These are phyloP conservation scores for Coffea eugenioides DNA, from an alignment of 257 asterid genomes.

Conservation along the genomic window DNA sequence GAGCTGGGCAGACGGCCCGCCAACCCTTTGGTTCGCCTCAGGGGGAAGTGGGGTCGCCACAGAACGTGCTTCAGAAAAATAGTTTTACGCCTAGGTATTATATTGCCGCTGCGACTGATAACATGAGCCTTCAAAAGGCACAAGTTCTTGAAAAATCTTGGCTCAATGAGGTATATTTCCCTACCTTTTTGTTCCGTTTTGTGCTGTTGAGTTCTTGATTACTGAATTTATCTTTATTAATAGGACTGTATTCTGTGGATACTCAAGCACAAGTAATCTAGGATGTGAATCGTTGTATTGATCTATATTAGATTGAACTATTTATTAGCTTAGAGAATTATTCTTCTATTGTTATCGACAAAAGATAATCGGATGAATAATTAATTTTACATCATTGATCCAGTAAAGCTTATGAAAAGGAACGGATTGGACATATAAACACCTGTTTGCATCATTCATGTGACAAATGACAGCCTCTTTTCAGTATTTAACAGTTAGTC, in stretches of 20 bases:
- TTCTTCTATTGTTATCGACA: not conserved
- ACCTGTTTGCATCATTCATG: not conserved
- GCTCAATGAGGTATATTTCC: conserved; percentile 45
- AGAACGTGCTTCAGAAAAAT: conserved; percentile 59
- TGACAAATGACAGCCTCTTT: not conserved
- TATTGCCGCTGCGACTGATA: conserved; percentile 94
- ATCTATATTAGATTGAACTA: too few species aligned
- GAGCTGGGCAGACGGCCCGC: too few species aligned
- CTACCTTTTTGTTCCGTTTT: not conserved
- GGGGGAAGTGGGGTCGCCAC: too few species aligned
- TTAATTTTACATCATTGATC: not conserved
- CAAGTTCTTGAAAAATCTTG: conserved; percentile 60
- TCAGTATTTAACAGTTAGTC: not conserved
- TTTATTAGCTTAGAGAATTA: too few species aligned
- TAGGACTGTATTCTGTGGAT: not conserved
- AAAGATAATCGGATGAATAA: not conserved
- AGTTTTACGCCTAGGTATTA: conserved; percentile 69
- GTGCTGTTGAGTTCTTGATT: not conserved
- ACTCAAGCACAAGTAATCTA: not conserved
- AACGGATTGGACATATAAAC: not conserved
- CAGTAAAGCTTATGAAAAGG: not conserved
- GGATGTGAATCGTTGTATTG: too few species aligned
- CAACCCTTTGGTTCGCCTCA: too few species aligned
- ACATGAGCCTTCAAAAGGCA: conserved; percentile 95
- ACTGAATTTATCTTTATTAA: not conserved